A percentile compares a stretch with the other conserved stretches of the same genome.
Conservation (phyloP, 192 early-diverging fungal species). For the Kickxella alabastrina region DNA sequence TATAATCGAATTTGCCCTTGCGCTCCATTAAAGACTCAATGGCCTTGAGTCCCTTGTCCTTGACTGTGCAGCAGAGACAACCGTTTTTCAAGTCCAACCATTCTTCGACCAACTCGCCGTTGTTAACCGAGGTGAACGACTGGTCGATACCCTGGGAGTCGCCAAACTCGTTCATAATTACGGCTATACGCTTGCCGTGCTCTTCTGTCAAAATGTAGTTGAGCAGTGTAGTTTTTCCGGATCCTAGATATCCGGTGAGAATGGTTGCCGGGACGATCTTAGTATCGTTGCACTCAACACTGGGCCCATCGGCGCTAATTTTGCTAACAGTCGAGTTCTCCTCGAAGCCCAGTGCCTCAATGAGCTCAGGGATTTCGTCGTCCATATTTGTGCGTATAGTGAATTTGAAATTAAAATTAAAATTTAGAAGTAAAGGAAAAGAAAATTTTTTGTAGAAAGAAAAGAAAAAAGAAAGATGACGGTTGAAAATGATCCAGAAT, state of each 20-base stretch:
- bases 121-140: slow-evolving; percentile 69
- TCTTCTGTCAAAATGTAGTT: slow-evolving; percentile 77
- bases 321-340: too few species aligned
- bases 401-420: not conserved
- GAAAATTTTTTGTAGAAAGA: not conserved
- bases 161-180: slow-evolving; percentile 99
- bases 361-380: slow-evolving; percentile 42
- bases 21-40: slow-evolving; percentile 92
- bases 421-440: not conserved
- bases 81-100: slow-evolving; percentile 98
- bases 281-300: too few species aligned
- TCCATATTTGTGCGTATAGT: slow-evolving; percentile 10
- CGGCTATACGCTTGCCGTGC: slow-evolving; percentile 94
- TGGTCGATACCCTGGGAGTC: slow-evolving; percentile 95
- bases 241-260: slow-evolving; percentile 68
- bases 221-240: slow-evolving; percentile 91
- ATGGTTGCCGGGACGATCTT: slow-evolving; percentile 52
- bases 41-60: slow-evolving; percentile 91
- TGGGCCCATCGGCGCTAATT: too few species aligned
- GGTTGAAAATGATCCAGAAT: too few species aligned
- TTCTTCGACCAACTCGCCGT: slow-evolving; percentile 85
- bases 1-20: slow-evolving; percentile 91
- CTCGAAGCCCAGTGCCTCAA: too few species aligned
- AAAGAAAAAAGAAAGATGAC: not conserved
- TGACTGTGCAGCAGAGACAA: slow-evolving; percentile 96